Conservation (phyloP, 2,329 filamentous ascomycete species). For the Cladobotryum protrusum region DNA sequence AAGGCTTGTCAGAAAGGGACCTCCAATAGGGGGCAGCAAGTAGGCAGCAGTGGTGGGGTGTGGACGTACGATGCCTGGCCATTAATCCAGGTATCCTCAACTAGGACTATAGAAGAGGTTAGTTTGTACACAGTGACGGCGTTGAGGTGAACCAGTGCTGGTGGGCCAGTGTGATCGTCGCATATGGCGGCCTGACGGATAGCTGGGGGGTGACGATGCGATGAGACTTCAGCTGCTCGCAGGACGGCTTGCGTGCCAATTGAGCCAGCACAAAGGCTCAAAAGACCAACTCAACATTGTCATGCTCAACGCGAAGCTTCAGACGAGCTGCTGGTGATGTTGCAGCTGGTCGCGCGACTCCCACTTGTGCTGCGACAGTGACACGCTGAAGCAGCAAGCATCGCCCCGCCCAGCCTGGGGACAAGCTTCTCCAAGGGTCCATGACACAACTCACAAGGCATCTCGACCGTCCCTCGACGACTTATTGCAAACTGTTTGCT, state of each 20-base stretch:
- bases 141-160: background rate
- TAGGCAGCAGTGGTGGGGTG: conserved; percentile 3
- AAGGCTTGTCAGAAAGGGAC: background rate
- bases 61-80: conserved; percentile 32
- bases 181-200: background rate
- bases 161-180: background rate
- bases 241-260: conserved; percentile 1
- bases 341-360: background rate
- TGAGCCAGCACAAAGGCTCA: background rate
- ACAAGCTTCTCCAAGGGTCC: conserved; percentile 8
- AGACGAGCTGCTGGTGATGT: background rate
- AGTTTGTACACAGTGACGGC: background rate
- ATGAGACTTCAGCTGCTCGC: background rate
- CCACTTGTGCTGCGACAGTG: background rate
- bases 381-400: background rate
- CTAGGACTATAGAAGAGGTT: conserved; percentile 24
- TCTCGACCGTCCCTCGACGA: conserved; percentile 25
- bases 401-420: conserved; percentile 1
- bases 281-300: background rate
- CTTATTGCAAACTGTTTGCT: background rate
- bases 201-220: background rate
- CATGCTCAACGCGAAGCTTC: background rate
- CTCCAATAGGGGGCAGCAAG: background rate
- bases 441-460: conserved; percentile 31
- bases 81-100: conserved; percentile 35